Evolutionary conservation across 352 stramenopile genomes (phyloP).

Genomic region (Saprolegnia parasitica): DNA sequence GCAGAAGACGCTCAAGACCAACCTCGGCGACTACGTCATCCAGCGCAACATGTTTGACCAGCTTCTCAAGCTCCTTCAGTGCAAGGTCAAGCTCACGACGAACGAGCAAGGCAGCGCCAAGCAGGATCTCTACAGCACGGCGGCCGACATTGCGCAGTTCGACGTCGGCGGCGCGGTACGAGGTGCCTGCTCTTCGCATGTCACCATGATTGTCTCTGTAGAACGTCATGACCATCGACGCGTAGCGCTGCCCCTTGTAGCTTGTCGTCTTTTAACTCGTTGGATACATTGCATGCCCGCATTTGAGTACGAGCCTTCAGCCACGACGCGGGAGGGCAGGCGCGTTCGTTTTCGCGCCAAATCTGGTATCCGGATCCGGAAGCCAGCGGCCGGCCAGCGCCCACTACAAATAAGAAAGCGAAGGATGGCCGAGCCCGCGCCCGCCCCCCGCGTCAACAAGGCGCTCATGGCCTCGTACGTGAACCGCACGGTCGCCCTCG

Average conservation of each 20-base stretch:
- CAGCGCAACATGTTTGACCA: conserved; percentile 85
- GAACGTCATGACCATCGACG: conserved; percentile 80
- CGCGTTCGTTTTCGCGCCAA: conserved; percentile 10
- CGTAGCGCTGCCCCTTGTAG: background rate
- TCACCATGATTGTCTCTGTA: conserved; percentile 9
- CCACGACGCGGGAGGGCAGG: background rate
- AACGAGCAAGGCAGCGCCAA: conserved; percentile 30
- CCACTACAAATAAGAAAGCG: background rate
- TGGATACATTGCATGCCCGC: background rate
- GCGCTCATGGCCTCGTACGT: conserved; percentile 56
- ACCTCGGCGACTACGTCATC: conserved; percentile 58
- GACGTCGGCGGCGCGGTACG: conserved; percentile 55
- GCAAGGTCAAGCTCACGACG: conserved; percentile 56
- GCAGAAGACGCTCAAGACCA: conserved; percentile 83
- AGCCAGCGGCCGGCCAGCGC: background rate
- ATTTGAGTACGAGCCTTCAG: no score
- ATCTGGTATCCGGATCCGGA: conserved; percentile 25
- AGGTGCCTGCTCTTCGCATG: background rate
- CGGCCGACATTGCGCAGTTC: conserved; percentile 68
- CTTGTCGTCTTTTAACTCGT: background rate
- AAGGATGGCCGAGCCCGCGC: conserved; percentile 18
- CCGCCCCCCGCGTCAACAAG: conserved; percentile 81
- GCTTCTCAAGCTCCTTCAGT: conserved; percentile 70
- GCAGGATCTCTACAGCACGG: conserved; percentile 51
- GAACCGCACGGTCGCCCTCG: conserved; percentile 65